Evolutionary conservation across 108 stramenopile species (phyloP), one percentile per base, ranked within the genome.

Genomic region (Fistulifera pelliculosa): DNA sequence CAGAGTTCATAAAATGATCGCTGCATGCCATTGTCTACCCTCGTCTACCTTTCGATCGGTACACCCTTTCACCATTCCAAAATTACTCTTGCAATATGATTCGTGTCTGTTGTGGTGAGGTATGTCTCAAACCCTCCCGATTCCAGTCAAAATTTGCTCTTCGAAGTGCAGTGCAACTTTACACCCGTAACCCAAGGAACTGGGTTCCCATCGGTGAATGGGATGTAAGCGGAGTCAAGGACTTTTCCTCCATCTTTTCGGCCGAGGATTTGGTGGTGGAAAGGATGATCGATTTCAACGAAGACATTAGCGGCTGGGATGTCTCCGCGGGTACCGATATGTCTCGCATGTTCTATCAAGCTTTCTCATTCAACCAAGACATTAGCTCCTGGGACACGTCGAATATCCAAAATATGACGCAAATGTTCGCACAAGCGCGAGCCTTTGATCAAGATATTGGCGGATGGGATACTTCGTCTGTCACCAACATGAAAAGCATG

Each of bases 241-340:
- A 21, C 27, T 62, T 70, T 60, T 18, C 21, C 8, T 0, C 14
- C 21, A 56, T 63, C 23, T 60, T 60, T 52, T 4, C 1, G 22
- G 19, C 1, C 17, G 60, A 52, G 19, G 31, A 35, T 8, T 8
- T 35, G 31, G 8, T 35, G 6, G 8, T 35, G 31, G 31, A 35
- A 35, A 35, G 31, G 8, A 6, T 35, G 8, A 26, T 2, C 6
- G 38, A 38, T 6, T 62, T 62, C 41, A 40, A 2, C 26, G 0
- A 27, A 27, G 65, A 66, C 42, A 58, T 66, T 35, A 18, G 26
- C 25, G 17, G 31, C 2, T 66, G 65, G 65, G 51, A 68, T 43
- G 27, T 48, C 10, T 13, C 13, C 7, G 25, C 24, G 17, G 56
- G 31, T 14, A 35, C 31, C 16, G 22, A 38, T 2, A 18, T 61